These are phyloP conservation scores for Raphidocelis subcapitata DNA, from an alignment of 139 green algal genomes.

Conservation along the genomic window DNA sequence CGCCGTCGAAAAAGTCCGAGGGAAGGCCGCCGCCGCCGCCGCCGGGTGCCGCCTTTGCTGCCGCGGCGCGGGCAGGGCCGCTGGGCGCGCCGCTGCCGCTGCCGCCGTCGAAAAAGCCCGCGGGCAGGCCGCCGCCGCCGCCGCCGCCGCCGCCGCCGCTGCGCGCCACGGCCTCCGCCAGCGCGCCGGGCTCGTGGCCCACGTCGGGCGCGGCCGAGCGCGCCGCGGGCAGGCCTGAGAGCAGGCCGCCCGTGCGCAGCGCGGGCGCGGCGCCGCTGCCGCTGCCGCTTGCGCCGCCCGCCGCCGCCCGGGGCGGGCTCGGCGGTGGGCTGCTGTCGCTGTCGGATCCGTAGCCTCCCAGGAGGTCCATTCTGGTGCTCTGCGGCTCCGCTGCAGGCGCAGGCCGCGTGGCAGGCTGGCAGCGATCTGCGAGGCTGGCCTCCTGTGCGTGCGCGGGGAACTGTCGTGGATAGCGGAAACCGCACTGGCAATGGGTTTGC, in stretches of 20 bases:
- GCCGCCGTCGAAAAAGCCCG: constrained; percentile 2
- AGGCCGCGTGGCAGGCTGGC: no score
- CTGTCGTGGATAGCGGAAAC: no score
- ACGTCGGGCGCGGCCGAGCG: constrained; percentile 1
- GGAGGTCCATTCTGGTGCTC: constrained; percentile 16
- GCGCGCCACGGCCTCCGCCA: no score
- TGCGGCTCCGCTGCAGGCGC: neutral
- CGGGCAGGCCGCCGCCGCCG: neutral
- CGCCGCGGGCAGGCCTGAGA: neutral
- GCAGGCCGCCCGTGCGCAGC: no score
- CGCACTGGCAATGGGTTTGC: no score
- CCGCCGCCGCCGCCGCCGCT: no score
- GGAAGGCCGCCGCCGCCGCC: neutral
- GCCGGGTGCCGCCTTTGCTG: neutral
- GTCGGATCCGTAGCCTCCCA: constrained; percentile 16
- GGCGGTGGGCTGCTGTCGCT: neutral
- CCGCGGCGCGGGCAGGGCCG: neutral
- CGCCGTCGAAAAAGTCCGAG: neutral
- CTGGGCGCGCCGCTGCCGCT: neutral
- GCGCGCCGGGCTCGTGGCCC: neutral
- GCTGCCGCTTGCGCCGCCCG: neutral
- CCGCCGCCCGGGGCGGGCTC: neutral
- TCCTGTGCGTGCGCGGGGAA: no score
- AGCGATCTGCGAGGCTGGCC: no score
- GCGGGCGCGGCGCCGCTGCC: neutral